Base-by-base conservation (phyloP, 2,329 filamentous ascomycete species). In the Chaetothyriales sp. region DNA sequence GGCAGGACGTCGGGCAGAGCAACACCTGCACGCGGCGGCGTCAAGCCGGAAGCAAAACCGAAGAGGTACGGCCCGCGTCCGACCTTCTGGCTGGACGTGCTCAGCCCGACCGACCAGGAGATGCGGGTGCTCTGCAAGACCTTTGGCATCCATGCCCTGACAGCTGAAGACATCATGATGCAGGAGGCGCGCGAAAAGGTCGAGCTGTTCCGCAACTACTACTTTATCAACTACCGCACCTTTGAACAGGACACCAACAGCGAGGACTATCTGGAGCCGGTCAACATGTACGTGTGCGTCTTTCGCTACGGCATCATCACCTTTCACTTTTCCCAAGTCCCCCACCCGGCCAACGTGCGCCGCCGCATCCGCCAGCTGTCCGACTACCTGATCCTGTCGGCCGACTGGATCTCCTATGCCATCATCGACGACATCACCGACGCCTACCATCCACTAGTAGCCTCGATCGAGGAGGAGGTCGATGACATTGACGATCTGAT, bases 361-460 rank as follows among this genome's bases (percentile, higher is more conserved):
- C 80, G 92, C 45, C 81, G 92, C 32, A 90, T 98, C 62, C 84
- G 92, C 9, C 92, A 98, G 66, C 71, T 98, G 46, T 86, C 86
- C 57, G 92, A 98, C 66, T 98, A 94, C 65, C 77, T 96, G 60
- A 86, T 94, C 44, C 73, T 96, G 10, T 90, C 85, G 46, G 86
- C 90, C 0, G 92, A 98, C 65, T 98, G 92, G 92, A 95, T 98
- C 59, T 94, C 87, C 6, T 98, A 98, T 63, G 92, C 89, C 46
- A 84, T 95, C 58, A 95, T 96, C 56, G 92, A 98, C 68, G 92
- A 98, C 64, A 95, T 98, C 60, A 98, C 92, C 5, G 92, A 98
- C 65, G 89, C 88, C 2, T 98, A 95, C 63, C 85, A 84, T 5
- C 92, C 92, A 0, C 72, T 96, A 46, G 95, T 98, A 51, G 84